Evolutionary conservation across 352 stramenopile genomes (phyloP).

Genomic region (Plasmopara halstedii): DNA sequence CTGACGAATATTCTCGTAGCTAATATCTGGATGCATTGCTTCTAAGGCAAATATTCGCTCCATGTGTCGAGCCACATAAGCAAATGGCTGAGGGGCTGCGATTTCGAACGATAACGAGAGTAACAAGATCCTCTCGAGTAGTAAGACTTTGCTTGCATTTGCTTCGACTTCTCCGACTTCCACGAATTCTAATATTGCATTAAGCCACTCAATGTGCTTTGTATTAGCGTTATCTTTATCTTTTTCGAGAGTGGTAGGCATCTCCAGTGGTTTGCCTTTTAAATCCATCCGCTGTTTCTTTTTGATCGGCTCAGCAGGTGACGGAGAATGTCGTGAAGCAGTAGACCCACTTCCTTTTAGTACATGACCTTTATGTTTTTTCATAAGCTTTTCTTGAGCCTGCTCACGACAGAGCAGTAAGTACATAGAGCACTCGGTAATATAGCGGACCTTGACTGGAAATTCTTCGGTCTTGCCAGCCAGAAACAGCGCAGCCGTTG

Average conservation of each 20-base stretch:
- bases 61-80: conserved; percentile 47
- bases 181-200: conserved; percentile 48
- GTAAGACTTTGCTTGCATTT: conserved; percentile 49
- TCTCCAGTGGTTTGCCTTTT: conserved; percentile 37
- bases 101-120: conserved; percentile 74
- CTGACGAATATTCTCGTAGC: conserved; percentile 37
- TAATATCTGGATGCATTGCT: conserved; percentile 42
- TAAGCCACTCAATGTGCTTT: conserved; percentile 59
- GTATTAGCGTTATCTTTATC: conserved; percentile 45
- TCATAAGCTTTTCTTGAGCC: conserved; percentile 23
- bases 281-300: conserved; percentile 23
- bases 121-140: conserved; percentile 64
- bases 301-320: conserved; percentile 6
- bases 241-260: conserved; percentile 42
- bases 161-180: conserved; percentile 63
- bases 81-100: conserved; percentile 54
- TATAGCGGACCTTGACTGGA: conserved; percentile 62
- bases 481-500: conserved; percentile 67
- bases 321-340: conserved; percentile 5
- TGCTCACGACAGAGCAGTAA: conserved; percentile 43
- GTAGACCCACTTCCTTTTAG: conserved; percentile 9
- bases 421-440: conserved; percentile 71
- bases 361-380: conserved; percentile 9
- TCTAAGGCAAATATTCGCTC: conserved; percentile 49
- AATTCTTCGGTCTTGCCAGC: conserved; percentile 73